These are phyloP conservation scores for Phaseolus coccineus DNA, from an alignment of 331 rosid species.

Conservation along the genomic window DNA sequence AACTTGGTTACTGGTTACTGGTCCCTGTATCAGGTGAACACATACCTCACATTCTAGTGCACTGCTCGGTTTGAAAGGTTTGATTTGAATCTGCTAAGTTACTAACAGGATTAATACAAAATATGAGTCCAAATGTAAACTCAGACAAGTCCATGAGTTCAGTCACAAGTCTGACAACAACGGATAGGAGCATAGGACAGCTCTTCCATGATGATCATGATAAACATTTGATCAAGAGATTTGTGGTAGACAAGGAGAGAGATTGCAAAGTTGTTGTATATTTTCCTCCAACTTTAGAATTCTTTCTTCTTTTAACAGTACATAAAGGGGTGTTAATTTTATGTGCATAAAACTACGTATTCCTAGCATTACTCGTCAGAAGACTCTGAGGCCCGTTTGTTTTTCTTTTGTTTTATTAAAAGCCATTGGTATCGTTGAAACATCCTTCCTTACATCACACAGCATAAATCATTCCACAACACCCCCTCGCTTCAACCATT, in stretches of 20 bases:
- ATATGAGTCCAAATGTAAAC: background rate
- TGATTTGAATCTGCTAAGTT: slow-evolving; percentile 28
- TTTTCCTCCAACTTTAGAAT: background rate
- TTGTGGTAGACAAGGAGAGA: slow-evolving; percentile 3
- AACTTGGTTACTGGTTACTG: slow-evolving; percentile 28
- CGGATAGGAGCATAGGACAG: slow-evolving; percentile 4
- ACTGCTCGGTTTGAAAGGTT: background rate
- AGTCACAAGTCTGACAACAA: background rate
- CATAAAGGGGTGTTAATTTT: background rate
- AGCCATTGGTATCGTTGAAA: slow-evolving; percentile 29
- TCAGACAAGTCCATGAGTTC: background rate
- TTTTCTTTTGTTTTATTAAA: slow-evolving; percentile 23
- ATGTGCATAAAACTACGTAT: background rate
- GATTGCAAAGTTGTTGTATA: background rate
- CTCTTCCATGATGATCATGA: background rate
- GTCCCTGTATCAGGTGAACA: slow-evolving; percentile 4
- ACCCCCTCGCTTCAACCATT: slow-evolving; percentile 31
- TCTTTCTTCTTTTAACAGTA: slow-evolving; percentile 3
- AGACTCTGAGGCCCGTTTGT: background rate
- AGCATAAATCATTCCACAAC: slow-evolving; percentile 29
- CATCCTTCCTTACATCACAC: slow-evolving; percentile 25
- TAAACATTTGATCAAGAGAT: background rate
- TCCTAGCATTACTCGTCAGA: slow-evolving; percentile 5
- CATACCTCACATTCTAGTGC: background rate
- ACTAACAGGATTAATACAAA: slow-evolving; percentile 22